phyloP scores from a whole-genome alignment of 2,329 filamentous ascomycete genomes.

The Parastagonospora avenae region DNA sequence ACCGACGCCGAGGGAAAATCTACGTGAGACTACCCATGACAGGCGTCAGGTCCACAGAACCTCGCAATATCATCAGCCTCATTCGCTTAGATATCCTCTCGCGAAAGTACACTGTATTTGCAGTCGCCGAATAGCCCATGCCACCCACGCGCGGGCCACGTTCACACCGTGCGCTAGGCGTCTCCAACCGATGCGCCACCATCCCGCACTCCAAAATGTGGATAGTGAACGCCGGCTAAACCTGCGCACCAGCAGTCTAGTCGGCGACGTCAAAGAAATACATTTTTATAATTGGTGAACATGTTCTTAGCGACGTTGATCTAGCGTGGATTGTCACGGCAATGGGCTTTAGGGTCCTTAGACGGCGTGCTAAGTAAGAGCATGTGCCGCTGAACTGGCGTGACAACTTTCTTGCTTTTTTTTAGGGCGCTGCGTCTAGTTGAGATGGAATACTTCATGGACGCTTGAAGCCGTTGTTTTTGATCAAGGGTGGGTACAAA shows the following conservation, averaged over 20 bases:
- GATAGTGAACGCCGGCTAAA: conserved; percentile 12
- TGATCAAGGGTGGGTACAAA: background rate
- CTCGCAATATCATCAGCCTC: conserved; percentile 1
- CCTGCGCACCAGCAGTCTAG: conserved; percentile 11
- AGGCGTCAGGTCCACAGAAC: background rate
- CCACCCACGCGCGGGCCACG: conserved; percentile 20
- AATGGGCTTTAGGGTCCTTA: conserved; percentile 2
- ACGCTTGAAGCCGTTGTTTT: background rate
- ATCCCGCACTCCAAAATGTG: conserved; percentile 5
- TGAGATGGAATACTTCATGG: background rate
- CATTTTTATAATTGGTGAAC: conserved; percentile 16
- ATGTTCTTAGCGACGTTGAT: conserved; percentile 10
- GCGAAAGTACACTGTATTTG: background rate
- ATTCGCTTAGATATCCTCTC: conserved; percentile 5
- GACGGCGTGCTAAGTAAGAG: background rate
- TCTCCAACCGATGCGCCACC: conserved; percentile 17
- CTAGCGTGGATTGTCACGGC: background rate
- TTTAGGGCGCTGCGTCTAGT: background rate
- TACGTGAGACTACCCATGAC: background rate
- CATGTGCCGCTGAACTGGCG: background rate
- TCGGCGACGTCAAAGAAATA: conserved; percentile 23
- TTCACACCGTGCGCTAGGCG: conserved; percentile 18
- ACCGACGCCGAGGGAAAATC: background rate
- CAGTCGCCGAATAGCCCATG: conserved; percentile 11
- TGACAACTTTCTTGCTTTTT: background rate